Evolutionary conservation across 2,329 filamentous ascomycete species (phyloP).

Genomic region (Knufia fluminis): DNA sequence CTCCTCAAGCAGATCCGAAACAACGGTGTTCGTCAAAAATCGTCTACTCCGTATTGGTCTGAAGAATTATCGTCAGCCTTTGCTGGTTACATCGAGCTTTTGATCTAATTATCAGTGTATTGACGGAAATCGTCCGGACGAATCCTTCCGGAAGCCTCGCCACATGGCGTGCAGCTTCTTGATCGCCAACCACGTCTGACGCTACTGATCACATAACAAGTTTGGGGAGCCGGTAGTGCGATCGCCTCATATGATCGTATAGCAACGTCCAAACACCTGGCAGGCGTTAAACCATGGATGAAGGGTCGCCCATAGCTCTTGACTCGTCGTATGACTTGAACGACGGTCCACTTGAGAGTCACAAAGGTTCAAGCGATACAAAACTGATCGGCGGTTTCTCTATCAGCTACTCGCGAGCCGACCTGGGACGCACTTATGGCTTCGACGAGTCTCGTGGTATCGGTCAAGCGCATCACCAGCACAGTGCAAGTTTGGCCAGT

Average conservation of each 20-base stretch:
- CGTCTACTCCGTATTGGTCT: no score
- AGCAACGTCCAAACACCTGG: background rate
- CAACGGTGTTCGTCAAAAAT: no score
- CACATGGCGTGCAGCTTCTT: background rate
- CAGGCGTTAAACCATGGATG: conserved; percentile 2
- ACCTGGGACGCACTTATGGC: background rate
- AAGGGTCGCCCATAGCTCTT: conserved; percentile 5
- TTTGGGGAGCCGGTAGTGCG: background rate
- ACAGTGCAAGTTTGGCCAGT: conserved; percentile 4
- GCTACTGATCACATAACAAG: background rate
- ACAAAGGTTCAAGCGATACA: background rate
- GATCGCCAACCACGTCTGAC: background rate
- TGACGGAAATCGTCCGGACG: no score
- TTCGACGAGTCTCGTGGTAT: background rate
- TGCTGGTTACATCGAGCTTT: no score
- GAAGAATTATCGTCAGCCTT: no score
- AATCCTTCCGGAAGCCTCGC: background rate
- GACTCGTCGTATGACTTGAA: background rate
- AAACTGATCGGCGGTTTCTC: background rate
- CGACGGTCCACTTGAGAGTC: background rate
- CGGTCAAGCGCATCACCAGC: background rate
- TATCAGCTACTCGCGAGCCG: background rate
- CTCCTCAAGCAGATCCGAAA: no score
- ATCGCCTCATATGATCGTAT: background rate
- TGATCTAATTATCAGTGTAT: no score